phyloP scores from a whole-genome alignment of 2,329 filamentous ascomycete genomes.

The Neofusicoccum laricinum region DNA sequence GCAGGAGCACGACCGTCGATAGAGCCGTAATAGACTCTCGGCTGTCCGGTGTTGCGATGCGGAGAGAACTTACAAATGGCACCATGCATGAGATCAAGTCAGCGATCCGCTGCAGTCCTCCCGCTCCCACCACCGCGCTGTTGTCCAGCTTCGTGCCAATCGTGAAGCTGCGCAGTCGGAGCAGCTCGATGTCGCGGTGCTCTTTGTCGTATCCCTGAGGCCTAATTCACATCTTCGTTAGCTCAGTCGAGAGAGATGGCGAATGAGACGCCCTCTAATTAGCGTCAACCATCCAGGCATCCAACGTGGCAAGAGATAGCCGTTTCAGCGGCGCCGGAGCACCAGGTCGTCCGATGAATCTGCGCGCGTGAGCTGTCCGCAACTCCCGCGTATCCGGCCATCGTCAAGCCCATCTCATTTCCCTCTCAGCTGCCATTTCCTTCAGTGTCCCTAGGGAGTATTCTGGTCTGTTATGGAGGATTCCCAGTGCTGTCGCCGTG shows the following conservation, averaged over 20 bases:
- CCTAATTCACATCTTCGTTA: neutral
- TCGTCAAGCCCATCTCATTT: neutral
- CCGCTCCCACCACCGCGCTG: constrained; percentile 58
- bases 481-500: neutral
- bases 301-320: constrained; percentile 5
- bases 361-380: neutral
- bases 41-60: constrained; percentile 7
- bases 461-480: neutral
- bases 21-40: constrained; percentile 13
- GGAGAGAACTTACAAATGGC: constrained; percentile 67
- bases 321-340: neutral
- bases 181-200: constrained; percentile 74
- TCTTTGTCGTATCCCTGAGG: constrained; percentile 68
- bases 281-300: constrained; percentile 9
- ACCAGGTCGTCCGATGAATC: neutral
- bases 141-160: constrained; percentile 65
- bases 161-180: constrained; percentile 78
- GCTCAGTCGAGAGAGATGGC: neutral
- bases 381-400: neutral
- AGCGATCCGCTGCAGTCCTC: constrained; percentile 64
- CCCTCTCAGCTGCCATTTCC: neutral
- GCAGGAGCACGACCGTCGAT: neutral
- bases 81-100: constrained; percentile 66
- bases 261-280: constrained; percentile 7
- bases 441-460: neutral